A percentile compares a stretch with the other conserved stretches of the same genome.
Evolutionary conservation across 371 early-diverging fungal species (phyloP).

Genomic region (Dichotomocladium elegans): DNA sequence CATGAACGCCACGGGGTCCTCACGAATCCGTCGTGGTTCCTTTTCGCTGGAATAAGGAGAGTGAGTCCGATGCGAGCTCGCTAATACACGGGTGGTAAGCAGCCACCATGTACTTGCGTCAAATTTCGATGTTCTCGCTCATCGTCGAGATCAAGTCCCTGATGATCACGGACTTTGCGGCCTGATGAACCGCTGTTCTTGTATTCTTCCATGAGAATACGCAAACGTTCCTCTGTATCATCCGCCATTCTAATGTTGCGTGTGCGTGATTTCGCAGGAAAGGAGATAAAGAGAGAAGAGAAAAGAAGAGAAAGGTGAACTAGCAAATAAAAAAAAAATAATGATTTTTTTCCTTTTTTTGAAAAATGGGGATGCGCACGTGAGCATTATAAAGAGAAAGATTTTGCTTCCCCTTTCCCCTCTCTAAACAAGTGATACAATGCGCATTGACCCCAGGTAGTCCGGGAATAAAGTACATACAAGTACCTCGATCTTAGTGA

Average conservation of each 20-base stretch:
- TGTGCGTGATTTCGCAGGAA: background rate
- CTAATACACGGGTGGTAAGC: background rate
- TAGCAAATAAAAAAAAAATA: background rate
- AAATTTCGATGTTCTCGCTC: slow-evolving; percentile 18
- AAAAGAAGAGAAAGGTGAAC: background rate
- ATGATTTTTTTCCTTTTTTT: too few relatives aligned
- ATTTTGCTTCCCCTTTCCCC: background rate
- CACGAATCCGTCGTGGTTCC: slow-evolving; percentile 65
- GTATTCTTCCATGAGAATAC: slow-evolving; percentile 13
- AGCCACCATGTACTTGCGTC: slow-evolving; percentile 7
- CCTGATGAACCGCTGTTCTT: background rate
- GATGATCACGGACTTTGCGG: background rate
- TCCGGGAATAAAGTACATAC: background rate
- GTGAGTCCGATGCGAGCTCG: too few relatives aligned
- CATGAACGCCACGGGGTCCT: slow-evolving; percentile 78
- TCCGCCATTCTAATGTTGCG: background rate
- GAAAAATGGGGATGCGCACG: background rate
- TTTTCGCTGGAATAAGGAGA: slow-evolving; percentile 35
- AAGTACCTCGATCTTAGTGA: background rate
- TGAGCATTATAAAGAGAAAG: too few relatives aligned
- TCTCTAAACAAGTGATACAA: too few relatives aligned
- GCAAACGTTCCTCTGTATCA: slow-evolving; percentile 14
- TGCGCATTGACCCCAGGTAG: too few relatives aligned
- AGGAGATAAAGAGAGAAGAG: background rate
- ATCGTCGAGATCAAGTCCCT: slow-evolving; percentile 1